These are phyloP conservation scores for Trichoderma erinaceum DNA, from an alignment of 495 filamentous ascomycete species.

Conservation along the genomic window DNA sequence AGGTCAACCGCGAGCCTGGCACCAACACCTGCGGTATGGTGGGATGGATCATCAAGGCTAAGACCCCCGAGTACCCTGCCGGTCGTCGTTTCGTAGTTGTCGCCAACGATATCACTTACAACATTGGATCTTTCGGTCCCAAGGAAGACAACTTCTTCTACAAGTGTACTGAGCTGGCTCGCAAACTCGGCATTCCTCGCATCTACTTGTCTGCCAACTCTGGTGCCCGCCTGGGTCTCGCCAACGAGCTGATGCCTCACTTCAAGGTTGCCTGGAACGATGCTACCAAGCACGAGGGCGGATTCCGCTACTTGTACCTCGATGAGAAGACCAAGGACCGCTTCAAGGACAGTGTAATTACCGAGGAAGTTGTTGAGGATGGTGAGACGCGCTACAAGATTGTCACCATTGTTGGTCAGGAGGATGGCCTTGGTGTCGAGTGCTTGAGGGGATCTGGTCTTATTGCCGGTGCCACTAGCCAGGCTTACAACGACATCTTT, in stretches of 20 bases:
- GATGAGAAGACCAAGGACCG: constrained; percentile 78
- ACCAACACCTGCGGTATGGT: constrained; percentile 98
- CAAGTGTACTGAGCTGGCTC: constrained; percentile 94
- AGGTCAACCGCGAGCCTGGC: constrained; percentile 89
- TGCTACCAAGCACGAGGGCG: constrained; percentile 69
- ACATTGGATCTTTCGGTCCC: constrained; percentile 96
- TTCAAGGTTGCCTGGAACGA: constrained; percentile 97
- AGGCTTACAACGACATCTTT: constrained; percentile 98
- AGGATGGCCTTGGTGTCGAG: constrained; percentile 95
- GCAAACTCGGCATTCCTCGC: constrained; percentile 87
- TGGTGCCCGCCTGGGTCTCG: constrained; percentile 96
- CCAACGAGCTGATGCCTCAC: constrained; percentile 92
- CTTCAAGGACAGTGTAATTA: constrained; percentile 87
- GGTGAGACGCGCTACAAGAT: constrained; percentile 93
- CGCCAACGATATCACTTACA: constrained; percentile 98
- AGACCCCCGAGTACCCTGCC: constrained; percentile 93
- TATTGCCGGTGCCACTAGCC: constrained; percentile 94
- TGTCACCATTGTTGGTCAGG: constrained; percentile 85
- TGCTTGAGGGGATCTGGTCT: constrained; percentile 95
- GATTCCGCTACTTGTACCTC: constrained; percentile 98
- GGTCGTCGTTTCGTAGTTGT: constrained; percentile 91
- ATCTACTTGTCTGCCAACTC: constrained; percentile 99
- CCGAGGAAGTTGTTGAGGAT: constrained; percentile 74
- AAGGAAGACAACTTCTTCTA: constrained; percentile 97
- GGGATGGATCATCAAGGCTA: constrained; percentile 93